Conservation (phyloP, 164 flowering plant genomes). For the Annona cherimola region DNA sequence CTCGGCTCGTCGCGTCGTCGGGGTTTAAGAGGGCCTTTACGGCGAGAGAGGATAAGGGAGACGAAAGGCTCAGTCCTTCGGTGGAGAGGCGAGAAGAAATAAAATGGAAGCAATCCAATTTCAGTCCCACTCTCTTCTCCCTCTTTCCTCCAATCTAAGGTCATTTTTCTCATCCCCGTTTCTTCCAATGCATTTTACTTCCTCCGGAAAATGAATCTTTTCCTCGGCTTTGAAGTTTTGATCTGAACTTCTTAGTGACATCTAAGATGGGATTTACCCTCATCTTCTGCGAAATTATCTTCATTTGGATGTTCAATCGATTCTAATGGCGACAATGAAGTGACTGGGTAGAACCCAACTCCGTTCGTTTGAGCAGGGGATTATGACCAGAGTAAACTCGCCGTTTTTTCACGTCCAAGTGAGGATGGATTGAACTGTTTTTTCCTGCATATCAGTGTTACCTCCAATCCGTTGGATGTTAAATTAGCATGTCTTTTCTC, state of each 20-base stretch:
- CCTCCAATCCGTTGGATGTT: neutral
- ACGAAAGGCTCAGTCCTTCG: neutral
- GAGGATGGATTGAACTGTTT: neutral
- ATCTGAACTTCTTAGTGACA: neutral
- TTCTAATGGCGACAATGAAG: neutral
- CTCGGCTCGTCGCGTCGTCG: too few species aligned
- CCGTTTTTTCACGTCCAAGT: neutral
- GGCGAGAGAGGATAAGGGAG: neutral
- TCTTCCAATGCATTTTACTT: neutral
- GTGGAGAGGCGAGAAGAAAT: neutral
- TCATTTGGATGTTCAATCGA: neutral
- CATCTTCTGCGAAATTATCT: neutral
- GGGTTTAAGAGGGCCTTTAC: neutral
- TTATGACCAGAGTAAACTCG: neutral
- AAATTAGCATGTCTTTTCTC: neutral
- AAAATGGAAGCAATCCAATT: conserved; percentile 26
- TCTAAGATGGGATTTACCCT: neutral
- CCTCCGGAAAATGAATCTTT: neutral
- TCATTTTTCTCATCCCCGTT: neutral
- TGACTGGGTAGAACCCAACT: neutral
- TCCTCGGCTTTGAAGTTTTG: neutral
- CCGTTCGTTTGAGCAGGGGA: neutral
- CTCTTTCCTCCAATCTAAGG: conserved; percentile 29
- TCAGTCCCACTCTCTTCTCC: conserved; percentile 20
- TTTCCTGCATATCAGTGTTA: neutral